These are phyloP conservation scores for Plantago elongata DNA, from an alignment of 257 asterid species.

Conservation along the genomic window DNA sequence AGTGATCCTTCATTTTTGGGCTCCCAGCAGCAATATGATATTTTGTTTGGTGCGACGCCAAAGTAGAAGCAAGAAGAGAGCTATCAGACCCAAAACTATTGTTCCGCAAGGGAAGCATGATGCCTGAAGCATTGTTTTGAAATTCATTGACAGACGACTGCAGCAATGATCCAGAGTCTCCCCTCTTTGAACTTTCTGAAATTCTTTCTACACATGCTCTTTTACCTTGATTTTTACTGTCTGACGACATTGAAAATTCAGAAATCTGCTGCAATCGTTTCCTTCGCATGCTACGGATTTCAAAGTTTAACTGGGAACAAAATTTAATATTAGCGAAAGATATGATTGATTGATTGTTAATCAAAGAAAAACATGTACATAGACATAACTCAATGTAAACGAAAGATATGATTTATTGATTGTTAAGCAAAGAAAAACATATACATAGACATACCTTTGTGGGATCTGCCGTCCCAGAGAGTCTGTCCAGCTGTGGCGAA, in stretches of 20 bases:
- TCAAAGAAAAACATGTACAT: too few species aligned
- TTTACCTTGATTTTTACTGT: slow-evolving; percentile 54
- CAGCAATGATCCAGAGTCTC: slow-evolving; percentile 47
- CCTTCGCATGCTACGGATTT: slow-evolving; percentile 58
- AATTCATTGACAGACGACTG: slow-evolving; percentile 54
- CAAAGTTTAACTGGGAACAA: slow-evolving; percentile 64
- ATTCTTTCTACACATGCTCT: slow-evolving; percentile 58
- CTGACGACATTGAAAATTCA: slow-evolving; percentile 49
- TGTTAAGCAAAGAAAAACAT: not conserved
- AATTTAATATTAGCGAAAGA: slow-evolving; percentile 17
- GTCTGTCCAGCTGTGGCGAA: slow-evolving; percentile 60
- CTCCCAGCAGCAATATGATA: slow-evolving; percentile 54
- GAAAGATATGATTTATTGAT: not conserved
- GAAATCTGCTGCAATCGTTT: slow-evolving; percentile 62
- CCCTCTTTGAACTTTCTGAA: slow-evolving; percentile 58
- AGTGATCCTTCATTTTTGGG: slow-evolving; percentile 76
- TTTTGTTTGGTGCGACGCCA: slow-evolving; percentile 47
- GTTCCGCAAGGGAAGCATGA: slow-evolving; percentile 48
- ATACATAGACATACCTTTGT: slow-evolving; percentile 42
- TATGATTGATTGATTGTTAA: not conserved
- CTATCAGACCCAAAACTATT: slow-evolving; percentile 68
- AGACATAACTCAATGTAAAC: too few species aligned
- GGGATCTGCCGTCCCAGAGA: slow-evolving; percentile 40
- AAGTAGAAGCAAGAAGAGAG: slow-evolving; percentile 30
- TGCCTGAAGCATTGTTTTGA: slow-evolving; percentile 54